These are phyloP conservation scores for Dianthus caryophyllus DNA, from an alignment of 148 eudicot species.

Conservation along the genomic window DNA sequence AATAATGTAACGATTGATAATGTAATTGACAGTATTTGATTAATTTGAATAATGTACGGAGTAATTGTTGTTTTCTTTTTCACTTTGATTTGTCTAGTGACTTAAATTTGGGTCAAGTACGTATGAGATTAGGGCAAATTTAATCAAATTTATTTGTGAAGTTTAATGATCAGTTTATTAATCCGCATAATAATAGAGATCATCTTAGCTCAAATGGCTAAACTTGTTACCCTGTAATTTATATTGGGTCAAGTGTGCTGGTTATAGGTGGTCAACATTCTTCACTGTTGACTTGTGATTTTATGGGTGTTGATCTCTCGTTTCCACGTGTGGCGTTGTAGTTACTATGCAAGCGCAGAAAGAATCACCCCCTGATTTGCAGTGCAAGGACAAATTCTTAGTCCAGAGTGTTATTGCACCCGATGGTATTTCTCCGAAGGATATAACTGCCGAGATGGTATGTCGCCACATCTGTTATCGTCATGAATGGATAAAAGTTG, in stretches of 20 bases:
- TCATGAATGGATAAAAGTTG: background rate
- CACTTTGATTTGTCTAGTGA: too few relatives aligned
- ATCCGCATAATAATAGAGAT: too few relatives aligned
- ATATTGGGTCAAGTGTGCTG: background rate
- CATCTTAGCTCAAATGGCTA: too few relatives aligned
- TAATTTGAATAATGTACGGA: too few relatives aligned
- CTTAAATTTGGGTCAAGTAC: too few relatives aligned
- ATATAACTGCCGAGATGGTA: conserved; percentile 64
- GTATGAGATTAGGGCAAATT: too few relatives aligned
- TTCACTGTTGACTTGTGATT: background rate
- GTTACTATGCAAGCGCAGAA: conserved; percentile 94
- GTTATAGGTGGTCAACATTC: background rate
- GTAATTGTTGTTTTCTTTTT: too few relatives aligned
- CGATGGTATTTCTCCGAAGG: conserved; percentile 49
- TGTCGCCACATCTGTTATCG: conserved; percentile 1
- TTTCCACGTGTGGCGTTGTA: conserved; percentile 23
- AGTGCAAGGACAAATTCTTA: conserved; percentile 86
- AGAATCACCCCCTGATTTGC: conserved; percentile 73
- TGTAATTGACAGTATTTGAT: too few relatives aligned
- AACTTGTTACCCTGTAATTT: too few relatives aligned
- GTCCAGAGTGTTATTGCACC: conserved; percentile 70
- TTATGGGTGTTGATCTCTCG: conserved; percentile 4
- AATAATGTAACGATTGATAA: too few relatives aligned
- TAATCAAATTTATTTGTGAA: too few relatives aligned
- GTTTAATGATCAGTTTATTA: too few relatives aligned